Percentiles rank a stretch among this genome's conserved stretches.
Conservation (phyloP, 345 rosid species). For the Clausena lansium region DNA sequence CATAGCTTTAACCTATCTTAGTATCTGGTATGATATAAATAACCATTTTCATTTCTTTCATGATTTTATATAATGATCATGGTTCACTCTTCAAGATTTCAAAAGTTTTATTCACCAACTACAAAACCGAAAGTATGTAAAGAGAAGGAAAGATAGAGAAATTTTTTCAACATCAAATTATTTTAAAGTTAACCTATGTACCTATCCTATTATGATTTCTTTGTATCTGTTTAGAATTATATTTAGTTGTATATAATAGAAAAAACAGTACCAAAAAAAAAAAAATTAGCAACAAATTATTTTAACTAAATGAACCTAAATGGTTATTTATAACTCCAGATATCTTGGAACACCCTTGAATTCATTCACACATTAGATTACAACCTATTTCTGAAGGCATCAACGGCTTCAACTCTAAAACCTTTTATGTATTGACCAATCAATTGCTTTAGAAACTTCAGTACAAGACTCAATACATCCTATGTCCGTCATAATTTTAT, state of each 20-base stretch:
- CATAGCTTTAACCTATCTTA: background rate
- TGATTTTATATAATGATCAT: background rate
- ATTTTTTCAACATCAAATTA: background rate
- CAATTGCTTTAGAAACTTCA: background rate
- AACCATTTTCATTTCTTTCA: background rate
- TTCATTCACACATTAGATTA: background rate
- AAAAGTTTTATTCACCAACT: background rate
- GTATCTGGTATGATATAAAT: background rate
- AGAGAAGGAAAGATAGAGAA: background rate
- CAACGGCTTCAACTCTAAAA: background rate
- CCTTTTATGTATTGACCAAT: background rate
- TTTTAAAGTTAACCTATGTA: background rate
- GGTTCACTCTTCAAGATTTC: background rate
- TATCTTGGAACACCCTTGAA: background rate
- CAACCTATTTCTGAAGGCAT: background rate
- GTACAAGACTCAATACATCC: background rate
- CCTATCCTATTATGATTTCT: background rate
- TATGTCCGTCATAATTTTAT: background rate
- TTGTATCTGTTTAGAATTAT: background rate
- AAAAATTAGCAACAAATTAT: too few relatives aligned
- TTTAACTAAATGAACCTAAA: background rate
- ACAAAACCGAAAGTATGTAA: background rate
- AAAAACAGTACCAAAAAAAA: background rate
- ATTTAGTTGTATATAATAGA: background rate
- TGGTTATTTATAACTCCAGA: background rate